These are phyloP conservation scores for Cephaloascus fragrans DNA, from an alignment of 805 yeast species.

Conservation along the genomic window DNA sequence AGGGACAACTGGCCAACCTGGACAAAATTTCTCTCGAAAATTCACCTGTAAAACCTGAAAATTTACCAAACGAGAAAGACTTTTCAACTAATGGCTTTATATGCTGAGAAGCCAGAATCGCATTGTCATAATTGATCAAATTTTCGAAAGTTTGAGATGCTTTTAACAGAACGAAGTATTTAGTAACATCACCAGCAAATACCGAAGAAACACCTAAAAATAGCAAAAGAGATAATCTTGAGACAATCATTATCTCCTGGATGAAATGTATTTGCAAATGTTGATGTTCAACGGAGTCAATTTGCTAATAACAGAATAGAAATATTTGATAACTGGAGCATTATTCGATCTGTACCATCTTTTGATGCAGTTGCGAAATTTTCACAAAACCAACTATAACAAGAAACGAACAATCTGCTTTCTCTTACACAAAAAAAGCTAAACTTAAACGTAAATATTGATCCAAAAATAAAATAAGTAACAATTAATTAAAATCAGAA, in stretches of 20 bases:
- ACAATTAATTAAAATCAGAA: neutral
- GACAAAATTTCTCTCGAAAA: conserved; percentile 38
- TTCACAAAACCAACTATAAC: no score
- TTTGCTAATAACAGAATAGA: no score
- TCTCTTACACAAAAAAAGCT: neutral
- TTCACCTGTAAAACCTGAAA: conserved; percentile 61
- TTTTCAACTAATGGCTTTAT: conserved; percentile 37
- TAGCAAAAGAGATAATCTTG: neutral
- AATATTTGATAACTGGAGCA: no score
- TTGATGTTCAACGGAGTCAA: no score
- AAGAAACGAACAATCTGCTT: no score
- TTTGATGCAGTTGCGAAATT: no score
- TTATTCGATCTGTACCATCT: no score
- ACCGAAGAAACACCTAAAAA: neutral
- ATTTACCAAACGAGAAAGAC: conserved; percentile 57
- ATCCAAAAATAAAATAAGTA: no score
- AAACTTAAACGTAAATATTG: neutral
- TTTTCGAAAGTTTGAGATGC: conserved; percentile 36
- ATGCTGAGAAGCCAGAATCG: conserved; percentile 24
- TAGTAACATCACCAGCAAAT: conserved; percentile 2
- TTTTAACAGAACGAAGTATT: conserved; percentile 44
- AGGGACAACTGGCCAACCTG: conserved; percentile 44
- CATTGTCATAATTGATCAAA: conserved; percentile 35
- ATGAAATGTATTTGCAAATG: no score
- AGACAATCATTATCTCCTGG: neutral